Evolutionary conservation across 352 stramenopile species (phyloP), one percentile per base, ranked within the genome.

Genomic region (Pelagophyceae sp.): DNA sequence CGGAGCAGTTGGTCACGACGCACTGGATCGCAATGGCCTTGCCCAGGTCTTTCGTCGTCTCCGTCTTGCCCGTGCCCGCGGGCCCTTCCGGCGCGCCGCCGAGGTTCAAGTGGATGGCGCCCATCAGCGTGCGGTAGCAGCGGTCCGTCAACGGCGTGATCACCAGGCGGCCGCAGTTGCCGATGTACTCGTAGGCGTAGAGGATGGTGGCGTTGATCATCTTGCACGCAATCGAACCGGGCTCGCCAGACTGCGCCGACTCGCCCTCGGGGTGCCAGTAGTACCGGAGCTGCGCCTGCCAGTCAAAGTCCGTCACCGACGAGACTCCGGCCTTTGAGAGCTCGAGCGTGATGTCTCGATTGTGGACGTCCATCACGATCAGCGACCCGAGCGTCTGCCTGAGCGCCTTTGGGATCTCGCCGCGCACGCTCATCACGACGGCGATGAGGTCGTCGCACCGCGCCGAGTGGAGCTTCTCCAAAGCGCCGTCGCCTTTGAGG

Each of bases 361-460:
- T 96, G 86, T 98, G 93, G 6, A 97, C 93, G 78, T 98, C 93
- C 89, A 98, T 95, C 17, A 98, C 92, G 0, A 97, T 90, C 32
- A 98, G 84, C 1, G 93, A 90, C 33, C 90, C 90, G 2, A 97
- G 82, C 0, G 92, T 93, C 69, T 93, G 95, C 0, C 92, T 86
- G 77, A 96, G 92, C 25, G 93, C 79, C 77, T 97, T 97, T n/a
- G 90, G 86, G 6, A 98, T 85, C 79, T 97, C 90, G 31, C 90
- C 91, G 19, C 93, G 90, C 29, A 97, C 93, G 31, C 96, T 85
- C 72, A 96, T 87, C 6, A 97, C 93, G 0, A 91, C 97, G 54
- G 88, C 85, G 27, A 94, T 86, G 23, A 96, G 82, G 51, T 96
- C 91, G 35, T 85, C 74, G 33, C 60, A 38, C 27, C 76, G 78